These are phyloP conservation scores for Termitomyces titanicus DNA, from an alignment of 768 basidiomycete species.

Conservation along the genomic window DNA sequence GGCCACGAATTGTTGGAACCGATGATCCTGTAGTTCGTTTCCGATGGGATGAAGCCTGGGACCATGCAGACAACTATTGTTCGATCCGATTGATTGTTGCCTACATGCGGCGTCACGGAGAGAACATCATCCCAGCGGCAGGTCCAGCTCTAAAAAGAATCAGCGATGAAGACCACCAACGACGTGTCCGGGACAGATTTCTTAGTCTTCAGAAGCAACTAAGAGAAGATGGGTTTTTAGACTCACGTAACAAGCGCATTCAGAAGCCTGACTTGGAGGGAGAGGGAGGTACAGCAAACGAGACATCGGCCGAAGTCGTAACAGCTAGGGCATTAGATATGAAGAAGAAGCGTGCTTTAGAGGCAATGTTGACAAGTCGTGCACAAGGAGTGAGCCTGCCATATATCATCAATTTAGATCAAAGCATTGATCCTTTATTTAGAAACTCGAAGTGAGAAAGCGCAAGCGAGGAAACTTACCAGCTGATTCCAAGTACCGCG, in stretches of 20 bases:
- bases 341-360: neutral
- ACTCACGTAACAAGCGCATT: constrained; percentile 1
- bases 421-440: neutral
- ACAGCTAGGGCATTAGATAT: neutral
- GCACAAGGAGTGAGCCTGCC: neutral
- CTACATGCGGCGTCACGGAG: constrained; percentile 1
- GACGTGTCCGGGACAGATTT: neutral
- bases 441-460: neutral
- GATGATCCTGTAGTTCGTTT: constrained; percentile 1
- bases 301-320: too few relatives aligned
- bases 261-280: neutral
- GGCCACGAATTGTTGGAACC: constrained; percentile 3
- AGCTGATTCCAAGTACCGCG: neutral
- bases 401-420: too few relatives aligned
- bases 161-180: constrained; percentile 3
- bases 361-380: neutral
- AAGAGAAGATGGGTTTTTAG: neutral
- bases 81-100: constrained; percentile 1
- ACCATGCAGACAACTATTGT: constrained; percentile 3
- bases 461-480: neutral
- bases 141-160: neutral
- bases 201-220: constrained; percentile 3
- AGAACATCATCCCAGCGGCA: neutral
- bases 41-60: neutral
- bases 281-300: neutral